Evolutionary conservation across 352 stramenopile genomes (phyloP), one percentile per base, ranked within the genome.

Genomic region (Globisporangium uncinulatum): DNA sequence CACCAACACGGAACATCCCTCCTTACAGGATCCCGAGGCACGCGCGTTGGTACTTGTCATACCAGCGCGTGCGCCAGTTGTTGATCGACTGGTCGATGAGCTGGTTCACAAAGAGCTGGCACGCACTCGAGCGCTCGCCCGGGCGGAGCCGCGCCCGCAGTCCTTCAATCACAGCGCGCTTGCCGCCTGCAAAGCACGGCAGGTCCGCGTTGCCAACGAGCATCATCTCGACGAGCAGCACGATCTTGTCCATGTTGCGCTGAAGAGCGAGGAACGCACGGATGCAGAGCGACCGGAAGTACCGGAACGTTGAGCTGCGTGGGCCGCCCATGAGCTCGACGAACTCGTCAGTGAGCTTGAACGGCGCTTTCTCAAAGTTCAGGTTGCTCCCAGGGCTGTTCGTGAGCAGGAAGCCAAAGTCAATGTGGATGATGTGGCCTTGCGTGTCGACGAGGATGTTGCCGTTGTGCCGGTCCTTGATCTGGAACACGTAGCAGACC

Each of bases 391-490:
- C 85, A 1, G 85, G 85, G 37, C 92, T 98, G 79, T 98, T 99
- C 49, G 87, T 92, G 37, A 99, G 92, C 61, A 98, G 51, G 70
- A 99, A 99, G 15, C 97, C 97, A 73, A 99, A 99, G 75, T 99
- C 97, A 59, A 99, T 99, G 79, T 99, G 96, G 53, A 99, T 94
- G 14, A 99, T 72, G 68, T 98, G 96, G 17, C 97, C 96, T 31
- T 95, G 74, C 14, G 84, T 97, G 73, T 99, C 96, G 42, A 99
- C 97, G 91, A 98, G 66, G 53, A 98, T 97, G 69, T 98, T 98
- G 9, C 93, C 95, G 66, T 98, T 98, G 79, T 98, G 95, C 4
- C 92, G 75, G 67, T 99, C 96, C 58, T 98, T 98, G 57, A 98
- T 74, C 54, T 65, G 37, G 56, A 99, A 86, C 14, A 99, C 79